Conservation (phyloP, 257 asterid species). For the Plantago major region DNA sequence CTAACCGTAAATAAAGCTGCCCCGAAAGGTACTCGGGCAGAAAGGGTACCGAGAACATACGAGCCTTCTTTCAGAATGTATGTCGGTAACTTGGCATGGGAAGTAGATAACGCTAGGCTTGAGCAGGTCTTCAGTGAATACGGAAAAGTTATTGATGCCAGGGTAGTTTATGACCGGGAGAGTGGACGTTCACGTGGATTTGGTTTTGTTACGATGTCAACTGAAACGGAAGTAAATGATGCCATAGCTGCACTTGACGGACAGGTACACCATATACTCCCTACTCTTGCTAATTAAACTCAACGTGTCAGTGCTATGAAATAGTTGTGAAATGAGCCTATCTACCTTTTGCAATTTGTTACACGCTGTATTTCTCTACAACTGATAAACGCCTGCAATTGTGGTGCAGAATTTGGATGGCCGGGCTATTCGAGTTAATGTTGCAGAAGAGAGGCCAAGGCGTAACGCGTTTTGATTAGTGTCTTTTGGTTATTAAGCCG, state of each 20-base stretch:
- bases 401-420: slow-evolving; percentile 48
- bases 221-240: slow-evolving; percentile 56
- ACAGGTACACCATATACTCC: slow-evolving; percentile 42
- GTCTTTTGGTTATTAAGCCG: not conserved
- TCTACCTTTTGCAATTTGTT: not conserved
- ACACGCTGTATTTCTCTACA: not conserved
- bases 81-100: slow-evolving; percentile 86
- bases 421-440: slow-evolving; percentile 48
- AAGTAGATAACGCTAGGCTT: slow-evolving; percentile 53
- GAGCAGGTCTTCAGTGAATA: slow-evolving; percentile 72
- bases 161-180: slow-evolving; percentile 60
- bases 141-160: slow-evolving; percentile 67
- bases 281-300: not conserved
- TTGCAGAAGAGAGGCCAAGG: slow-evolving; percentile 51
- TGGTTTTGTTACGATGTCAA: slow-evolving; percentile 77
- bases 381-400: not conserved
- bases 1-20: slow-evolving; percentile 81
- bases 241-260: slow-evolving; percentile 89
- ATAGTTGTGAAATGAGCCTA: not conserved
- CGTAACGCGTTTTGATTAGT: slow-evolving; percentile 25
- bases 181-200: slow-evolving; percentile 78
- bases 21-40: slow-evolving; percentile 66
- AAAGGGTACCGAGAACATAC: slow-evolving; percentile 40
- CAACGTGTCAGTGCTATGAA: not conserved
- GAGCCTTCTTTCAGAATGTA: slow-evolving; percentile 61